Evolutionary conservation across 331 rosid species (phyloP).

Genomic region (Arachis monticola): DNA sequence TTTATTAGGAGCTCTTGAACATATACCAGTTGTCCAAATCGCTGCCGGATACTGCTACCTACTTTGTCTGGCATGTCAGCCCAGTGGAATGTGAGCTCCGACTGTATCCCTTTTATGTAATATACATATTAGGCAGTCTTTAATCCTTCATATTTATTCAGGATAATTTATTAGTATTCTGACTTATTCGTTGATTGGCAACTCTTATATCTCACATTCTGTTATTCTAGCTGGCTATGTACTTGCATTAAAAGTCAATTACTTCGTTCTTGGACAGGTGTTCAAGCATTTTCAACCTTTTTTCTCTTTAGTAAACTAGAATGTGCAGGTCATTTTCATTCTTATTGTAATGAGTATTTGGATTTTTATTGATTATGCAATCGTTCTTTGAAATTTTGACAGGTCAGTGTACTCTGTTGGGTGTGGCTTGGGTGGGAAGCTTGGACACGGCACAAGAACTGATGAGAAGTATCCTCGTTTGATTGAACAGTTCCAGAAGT

Average conservation of each 20-base stretch:
- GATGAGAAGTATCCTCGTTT: conserved; percentile 81
- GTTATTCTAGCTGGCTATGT: background rate
- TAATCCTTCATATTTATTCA: background rate
- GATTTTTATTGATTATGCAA: conserved; percentile 6
- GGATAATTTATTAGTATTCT: background rate
- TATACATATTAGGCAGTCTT: conserved; percentile 1
- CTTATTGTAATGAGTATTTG: background rate
- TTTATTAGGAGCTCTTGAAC: conserved; percentile 73
- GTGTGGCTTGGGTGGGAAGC: conserved; percentile 95
- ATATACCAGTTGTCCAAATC: conserved; percentile 81
- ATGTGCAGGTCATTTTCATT: background rate
- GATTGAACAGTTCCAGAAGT: conserved; percentile 67
- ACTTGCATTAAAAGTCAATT: conserved; percentile 9
- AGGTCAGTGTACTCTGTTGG: conserved; percentile 96
- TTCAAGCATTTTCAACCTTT: background rate
- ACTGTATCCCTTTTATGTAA: background rate
- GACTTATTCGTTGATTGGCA: conserved; percentile 1
- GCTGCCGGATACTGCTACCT: conserved; percentile 94
- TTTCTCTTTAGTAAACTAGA: background rate
- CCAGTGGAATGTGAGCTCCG: conserved; percentile 76
- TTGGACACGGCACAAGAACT: conserved; percentile 73
- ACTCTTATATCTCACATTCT: background rate
- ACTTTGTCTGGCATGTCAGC: conserved; percentile 88
- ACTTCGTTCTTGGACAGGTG: background rate
- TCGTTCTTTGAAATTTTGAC: conserved; percentile 39